Evolutionary conservation across 2,329 filamentous ascomycete species (phyloP), one percentile per base, ranked within the genome.

Genomic region (Alternaria incomplexa): DNA sequence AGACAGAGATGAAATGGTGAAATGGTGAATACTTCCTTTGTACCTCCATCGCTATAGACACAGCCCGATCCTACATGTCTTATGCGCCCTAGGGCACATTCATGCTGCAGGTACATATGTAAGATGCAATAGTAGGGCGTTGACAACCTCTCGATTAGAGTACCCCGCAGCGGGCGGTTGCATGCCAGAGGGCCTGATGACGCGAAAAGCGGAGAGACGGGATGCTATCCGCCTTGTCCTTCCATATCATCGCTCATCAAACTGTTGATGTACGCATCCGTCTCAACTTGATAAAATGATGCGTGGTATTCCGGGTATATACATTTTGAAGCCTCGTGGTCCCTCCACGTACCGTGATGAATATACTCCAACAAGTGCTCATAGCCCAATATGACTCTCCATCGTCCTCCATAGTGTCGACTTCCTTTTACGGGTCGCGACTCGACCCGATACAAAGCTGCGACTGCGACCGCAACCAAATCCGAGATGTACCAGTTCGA

Each of bases 101-200:
- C 5, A 17, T 25, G 52, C 52, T 58, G 59, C 60, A 62, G 50
- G 56, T 48, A 61, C 53, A 20, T 43, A 4, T 51, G 36, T 36
- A 46, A 50, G 13, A 8, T 40, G 20, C 40, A n/a, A 47, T 54
- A 15, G 13, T 54, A 40, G 54, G 22, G 9, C 5, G 17, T 9
- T 36, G 20, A n/a, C 48, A 40, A 25, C 30, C 28, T 48, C 45
- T 40, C 25, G 23, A 61, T 28, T 45, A 15, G 9, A 44, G 26
- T 58, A 58, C 59, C 59, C 59, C 59, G 59, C 59, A 52, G 40
- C 43, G 10, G 30, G 13, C 22, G 20, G 3, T 15, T 9, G 45
- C 45, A 44, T 51, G 52, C 1, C 30, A n/a, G 36, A 56, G 10
- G 17, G 17, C 8, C 25, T 53, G 25, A 46, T 53, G 57, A 26